Conservation (phyloP, 805 yeast species). For the Torulaspora indica region DNA sequence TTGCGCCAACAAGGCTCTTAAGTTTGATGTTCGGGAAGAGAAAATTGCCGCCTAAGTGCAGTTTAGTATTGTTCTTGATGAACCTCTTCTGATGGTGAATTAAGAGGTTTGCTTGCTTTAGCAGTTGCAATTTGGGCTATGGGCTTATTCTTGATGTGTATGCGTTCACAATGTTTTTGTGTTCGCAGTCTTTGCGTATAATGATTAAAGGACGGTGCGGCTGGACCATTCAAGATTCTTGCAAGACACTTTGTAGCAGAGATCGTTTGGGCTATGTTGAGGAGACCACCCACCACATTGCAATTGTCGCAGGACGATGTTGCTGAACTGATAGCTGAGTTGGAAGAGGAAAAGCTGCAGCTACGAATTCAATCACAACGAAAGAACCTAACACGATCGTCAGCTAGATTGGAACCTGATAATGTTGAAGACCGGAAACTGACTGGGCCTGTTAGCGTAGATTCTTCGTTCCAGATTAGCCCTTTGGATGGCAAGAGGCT, state of each 20-base stretch:
- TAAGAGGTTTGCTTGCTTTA: too few relatives aligned
- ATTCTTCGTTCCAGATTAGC: conserved; percentile 14
- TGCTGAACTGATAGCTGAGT: conserved; percentile 24
- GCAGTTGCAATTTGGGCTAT: too few relatives aligned
- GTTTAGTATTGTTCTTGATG: too few relatives aligned
- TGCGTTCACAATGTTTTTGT: not conserved
- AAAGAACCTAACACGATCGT: conserved; percentile 21
- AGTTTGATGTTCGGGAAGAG: not conserved
- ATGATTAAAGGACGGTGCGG: not conserved
- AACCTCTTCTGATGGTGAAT: too few relatives aligned
- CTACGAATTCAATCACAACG: conserved; percentile 25
- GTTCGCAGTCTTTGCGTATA: not conserved
- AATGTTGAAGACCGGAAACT: conserved; percentile 6
- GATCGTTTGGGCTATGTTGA: conserved; percentile 45
- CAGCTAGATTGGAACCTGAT: conserved; percentile 9
- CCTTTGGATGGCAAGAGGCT: conserved; percentile 16
- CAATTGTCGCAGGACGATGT: conserved; percentile 66
- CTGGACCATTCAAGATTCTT: not conserved
- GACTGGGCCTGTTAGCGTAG: conserved; percentile 5
- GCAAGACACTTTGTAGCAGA: not conserved
- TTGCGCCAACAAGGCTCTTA: conserved; percentile 36
- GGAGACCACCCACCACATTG: conserved; percentile 68
- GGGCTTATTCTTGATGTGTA: not conserved
- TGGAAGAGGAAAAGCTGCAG: conserved; percentile 29
- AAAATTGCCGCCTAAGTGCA: not conserved